Percentiles rank a stretch among this genome's conserved stretches.
Conservation (phyloP, 163 green algal genomes). For the Scenedesmus sp. region DNA sequence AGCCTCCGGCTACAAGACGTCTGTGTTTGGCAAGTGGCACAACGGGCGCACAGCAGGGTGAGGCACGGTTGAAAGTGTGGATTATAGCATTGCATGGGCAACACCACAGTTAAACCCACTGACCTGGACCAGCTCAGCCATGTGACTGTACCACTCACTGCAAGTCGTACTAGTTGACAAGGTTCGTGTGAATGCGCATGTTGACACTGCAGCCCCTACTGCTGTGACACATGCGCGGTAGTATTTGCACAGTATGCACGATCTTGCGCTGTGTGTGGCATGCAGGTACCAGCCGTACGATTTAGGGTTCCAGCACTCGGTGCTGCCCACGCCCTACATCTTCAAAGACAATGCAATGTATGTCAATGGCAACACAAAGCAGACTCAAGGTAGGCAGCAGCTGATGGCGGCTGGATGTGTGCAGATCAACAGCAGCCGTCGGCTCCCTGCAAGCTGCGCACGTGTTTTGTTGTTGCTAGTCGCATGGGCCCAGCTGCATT, state of each 20-base stretch:
- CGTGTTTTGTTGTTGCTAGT: neutral
- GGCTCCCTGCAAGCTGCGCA: neutral
- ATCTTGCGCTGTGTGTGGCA: neutral
- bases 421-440: neutral
- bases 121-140: neutral
- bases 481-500: neutral
- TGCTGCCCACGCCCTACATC: constrained; percentile 22
- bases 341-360: neutral
- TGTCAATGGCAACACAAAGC: constrained; percentile 2
- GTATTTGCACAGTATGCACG: too few species aligned
- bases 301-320: constrained; percentile 22
- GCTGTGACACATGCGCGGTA: neutral
- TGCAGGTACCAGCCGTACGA: constrained; percentile 33
- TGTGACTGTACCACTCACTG: too few species aligned
- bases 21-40: constrained; percentile 51
- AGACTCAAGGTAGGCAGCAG: constrained; percentile 7
- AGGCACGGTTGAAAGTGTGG: neutral
- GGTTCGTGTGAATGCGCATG: neutral
- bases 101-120: neutral
- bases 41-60: constrained; percentile 46
- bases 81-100: neutral
- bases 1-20: constrained; percentile 36
- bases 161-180: too few species aligned
- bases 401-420: neutral
- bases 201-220: neutral